These are phyloP conservation scores for Mortierella sp. DNA, from an alignment of 371 early-diverging fungal genomes.

Conservation along the genomic window DNA sequence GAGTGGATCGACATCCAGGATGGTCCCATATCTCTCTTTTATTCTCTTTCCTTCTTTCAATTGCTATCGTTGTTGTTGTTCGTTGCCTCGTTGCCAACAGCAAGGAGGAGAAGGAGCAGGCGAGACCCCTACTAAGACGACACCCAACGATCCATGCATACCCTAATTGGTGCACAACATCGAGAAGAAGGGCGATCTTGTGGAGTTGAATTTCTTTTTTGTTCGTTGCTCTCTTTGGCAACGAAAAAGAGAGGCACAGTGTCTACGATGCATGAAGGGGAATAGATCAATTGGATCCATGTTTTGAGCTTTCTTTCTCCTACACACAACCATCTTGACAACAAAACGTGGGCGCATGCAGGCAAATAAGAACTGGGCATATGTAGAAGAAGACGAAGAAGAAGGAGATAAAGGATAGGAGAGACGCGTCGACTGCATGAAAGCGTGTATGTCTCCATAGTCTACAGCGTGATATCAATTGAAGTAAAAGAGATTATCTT, in stretches of 20 bases:
- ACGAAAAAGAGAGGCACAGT: constrained; percentile 8
- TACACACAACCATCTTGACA: too few relatives aligned
- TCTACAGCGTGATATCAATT: too few relatives aligned
- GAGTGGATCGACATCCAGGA: background rate
- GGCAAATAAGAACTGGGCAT: too few relatives aligned
- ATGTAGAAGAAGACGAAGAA: too few relatives aligned
- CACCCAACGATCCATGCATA: background rate
- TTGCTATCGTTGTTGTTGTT: background rate
- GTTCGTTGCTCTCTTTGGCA: constrained; percentile 14
- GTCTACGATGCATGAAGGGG: too few relatives aligned
- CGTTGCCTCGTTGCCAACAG: background rate
- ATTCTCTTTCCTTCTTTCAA: background rate
- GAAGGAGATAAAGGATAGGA: too few relatives aligned
- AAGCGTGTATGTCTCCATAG: too few relatives aligned
- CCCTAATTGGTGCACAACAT: background rate
- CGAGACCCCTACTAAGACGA: background rate
- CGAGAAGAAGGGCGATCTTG: background rate
- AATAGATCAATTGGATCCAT: too few relatives aligned
- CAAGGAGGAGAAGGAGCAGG: background rate
- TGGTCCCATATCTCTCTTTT: background rate
- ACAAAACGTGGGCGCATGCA: too few relatives aligned
- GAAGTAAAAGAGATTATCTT: too few relatives aligned
- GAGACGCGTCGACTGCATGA: too few relatives aligned
- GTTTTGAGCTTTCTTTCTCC: too few relatives aligned
- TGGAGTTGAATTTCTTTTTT: constrained; percentile 25